Evolutionary conservation across 2,329 filamentous ascomycete genomes (phyloP), one percentile per base, ranked within the genome.

Genomic region (Fusarium sp.): DNA sequence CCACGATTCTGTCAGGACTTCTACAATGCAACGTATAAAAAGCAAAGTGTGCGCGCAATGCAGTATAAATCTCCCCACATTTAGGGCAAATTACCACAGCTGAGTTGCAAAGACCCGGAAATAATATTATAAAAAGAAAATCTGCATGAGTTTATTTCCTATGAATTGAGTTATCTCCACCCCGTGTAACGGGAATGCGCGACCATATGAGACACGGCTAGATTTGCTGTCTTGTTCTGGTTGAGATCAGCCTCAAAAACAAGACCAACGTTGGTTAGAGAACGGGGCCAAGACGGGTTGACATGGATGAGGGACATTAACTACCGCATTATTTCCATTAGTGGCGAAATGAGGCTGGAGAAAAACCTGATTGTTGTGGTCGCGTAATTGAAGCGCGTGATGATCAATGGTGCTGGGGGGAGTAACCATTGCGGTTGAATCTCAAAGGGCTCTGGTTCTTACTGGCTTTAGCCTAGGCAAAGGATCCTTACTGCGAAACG

Each of bases 331-430:
- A 24, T 50, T 31, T 6, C 15, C 15, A 31, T 31, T 31, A 31
- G 45, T 31, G 15, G 45, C 11, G 11, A 50, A 20, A 24, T 18
- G 28, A 50, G 45, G 45, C 45, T 31, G 15, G n/a, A 31, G 11
- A 3, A 13, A 22, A 48, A 18, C 28, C 7, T n/a, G 45, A n/a
- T 48, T n/a, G 28, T n/a, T 18, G 20, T 22, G 26, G 22, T 48
- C 11, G 11, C 22, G 7, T 18, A 4, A n/a, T 3, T 9, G 5
- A 12, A 18, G 45, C 4, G 11, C 5, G 7, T 45, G 12, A 6
- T 16, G 20, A 48, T 18, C 10, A 12, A n/a, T 47, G 0, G 4
- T 16, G 20, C 3, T 9, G 3, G 14, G 15, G 3, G 3, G 12
- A 45, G 4, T 4, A 7, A 31, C 7, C 7, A 16, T 16, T 16